Evolutionary conservation across 2,329 filamentous ascomycete species (phyloP).

Genomic region (Pestalotiopsis sp.): DNA sequence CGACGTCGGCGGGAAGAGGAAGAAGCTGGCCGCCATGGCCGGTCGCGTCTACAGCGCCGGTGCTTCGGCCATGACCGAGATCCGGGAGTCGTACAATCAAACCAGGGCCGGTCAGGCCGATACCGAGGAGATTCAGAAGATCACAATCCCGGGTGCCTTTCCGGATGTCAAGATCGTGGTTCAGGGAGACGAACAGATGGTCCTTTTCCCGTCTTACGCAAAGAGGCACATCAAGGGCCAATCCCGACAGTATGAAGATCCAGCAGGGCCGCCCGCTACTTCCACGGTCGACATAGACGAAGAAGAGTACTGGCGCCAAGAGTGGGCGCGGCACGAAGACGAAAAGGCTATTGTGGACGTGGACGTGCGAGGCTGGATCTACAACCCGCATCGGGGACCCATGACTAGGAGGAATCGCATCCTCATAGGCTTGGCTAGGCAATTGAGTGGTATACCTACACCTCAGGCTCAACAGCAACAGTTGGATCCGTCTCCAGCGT

Average conservation of each 20-base stretch:
- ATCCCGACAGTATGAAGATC: constrained; percentile 27
- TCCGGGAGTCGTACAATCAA: constrained; percentile 60
- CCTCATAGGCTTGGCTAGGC: constrained; percentile 80
- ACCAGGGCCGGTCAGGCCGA: constrained; percentile 43
- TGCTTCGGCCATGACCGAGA: constrained; percentile 57
- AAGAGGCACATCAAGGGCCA: constrained; percentile 63
- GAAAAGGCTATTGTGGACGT: constrained; percentile 88
- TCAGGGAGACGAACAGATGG: constrained; percentile 85
- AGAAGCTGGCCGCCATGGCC: constrained; percentile 70
- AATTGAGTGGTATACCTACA: constrained; percentile 82
- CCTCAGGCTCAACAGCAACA: constrained; percentile 48
- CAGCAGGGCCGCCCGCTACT: constrained; percentile 38
- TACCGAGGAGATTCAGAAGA: constrained; percentile 31
- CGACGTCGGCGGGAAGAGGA: constrained; percentile 72
- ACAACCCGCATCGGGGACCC: constrained; percentile 79
- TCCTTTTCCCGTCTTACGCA: constrained; percentile 93
- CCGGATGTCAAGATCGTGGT: constrained; percentile 80
- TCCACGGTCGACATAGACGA: constrained; percentile 52
- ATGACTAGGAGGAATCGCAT: constrained; percentile 86
- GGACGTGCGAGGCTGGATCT: constrained; percentile 94
- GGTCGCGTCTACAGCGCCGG: constrained; percentile 57
- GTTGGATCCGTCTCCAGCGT: constrained; percentile 24
- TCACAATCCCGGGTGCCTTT: constrained; percentile 72
- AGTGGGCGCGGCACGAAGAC: constrained; percentile 80
- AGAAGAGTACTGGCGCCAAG: constrained; percentile 72